phyloP scores from a whole-genome alignment of 371 early-diverging fungal genomes.

The Parasitella parasitica region DNA sequence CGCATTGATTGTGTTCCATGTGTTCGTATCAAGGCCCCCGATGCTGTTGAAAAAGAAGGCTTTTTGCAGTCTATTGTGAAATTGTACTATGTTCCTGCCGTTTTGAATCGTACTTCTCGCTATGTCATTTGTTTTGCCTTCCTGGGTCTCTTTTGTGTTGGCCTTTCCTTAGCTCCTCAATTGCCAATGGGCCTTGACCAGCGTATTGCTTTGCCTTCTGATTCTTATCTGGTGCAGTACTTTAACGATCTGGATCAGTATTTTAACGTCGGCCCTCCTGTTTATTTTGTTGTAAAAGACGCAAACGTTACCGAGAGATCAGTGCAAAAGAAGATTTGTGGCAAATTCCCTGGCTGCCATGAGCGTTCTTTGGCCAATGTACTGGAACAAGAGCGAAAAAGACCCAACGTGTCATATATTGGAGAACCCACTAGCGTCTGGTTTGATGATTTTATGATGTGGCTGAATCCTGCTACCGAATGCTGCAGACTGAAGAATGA shows the following conservation, averaged over 20 bases:
- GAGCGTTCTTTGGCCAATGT: conserved; percentile 60
- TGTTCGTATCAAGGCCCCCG: conserved; percentile 53
- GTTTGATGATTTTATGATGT: conserved; percentile 74
- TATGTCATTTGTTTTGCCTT: conserved; percentile 51
- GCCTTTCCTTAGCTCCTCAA: conserved; percentile 52
- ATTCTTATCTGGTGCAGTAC: conserved; percentile 71
- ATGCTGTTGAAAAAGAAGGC: conserved; percentile 55
- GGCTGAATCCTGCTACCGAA: conserved; percentile 62
- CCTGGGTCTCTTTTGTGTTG: conserved; percentile 55
- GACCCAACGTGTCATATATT: conserved; percentile 62
- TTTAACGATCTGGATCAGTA: conserved; percentile 68
- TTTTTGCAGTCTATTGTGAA: conserved; percentile 48
- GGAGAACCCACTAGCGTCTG: conserved; percentile 72
- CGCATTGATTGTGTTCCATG: conserved; percentile 72
- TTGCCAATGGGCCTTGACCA: conserved; percentile 69
- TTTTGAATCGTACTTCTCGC: conserved; percentile 53
- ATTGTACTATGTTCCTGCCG: conserved; percentile 59
- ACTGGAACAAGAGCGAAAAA: conserved; percentile 70
- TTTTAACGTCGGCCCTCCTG: conserved; percentile 74
- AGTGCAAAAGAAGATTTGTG: conserved; percentile 64
- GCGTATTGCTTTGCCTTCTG: conserved; percentile 67
- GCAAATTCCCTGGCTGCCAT: conserved; percentile 62
- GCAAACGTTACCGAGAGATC: conserved; percentile 51
- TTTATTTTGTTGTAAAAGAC: conserved; percentile 70
- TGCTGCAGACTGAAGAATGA: conserved; percentile 57